Conservation (phyloP, 73 alveolate genomes). For the Urostyla sp. region DNA sequence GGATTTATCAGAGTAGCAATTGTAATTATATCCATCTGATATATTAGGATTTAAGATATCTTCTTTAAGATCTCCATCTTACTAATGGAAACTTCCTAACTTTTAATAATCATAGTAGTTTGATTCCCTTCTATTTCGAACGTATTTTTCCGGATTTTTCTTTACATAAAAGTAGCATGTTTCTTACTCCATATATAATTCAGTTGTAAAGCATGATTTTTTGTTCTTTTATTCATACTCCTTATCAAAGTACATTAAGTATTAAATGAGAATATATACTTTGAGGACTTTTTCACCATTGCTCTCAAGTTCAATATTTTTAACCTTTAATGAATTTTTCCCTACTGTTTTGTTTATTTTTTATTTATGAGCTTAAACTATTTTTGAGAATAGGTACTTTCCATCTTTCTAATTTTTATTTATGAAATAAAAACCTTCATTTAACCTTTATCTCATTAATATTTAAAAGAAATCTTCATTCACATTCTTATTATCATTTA, state of each 20-base stretch:
- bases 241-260: constrained; percentile 36
- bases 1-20: constrained; percentile 27
- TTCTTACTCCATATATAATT: constrained; percentile 45
- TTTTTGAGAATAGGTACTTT: constrained; percentile 1
- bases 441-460: constrained; percentile 19
- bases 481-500: constrained; percentile 24
- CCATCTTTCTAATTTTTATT: constrained; percentile 14
- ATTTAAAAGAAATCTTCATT: constrained; percentile 42
- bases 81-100: too few species aligned
- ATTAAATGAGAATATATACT: constrained; percentile 13
- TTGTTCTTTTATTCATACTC: constrained; percentile 16
- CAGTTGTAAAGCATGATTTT: constrained; percentile 35
- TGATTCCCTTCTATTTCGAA: not conserved
- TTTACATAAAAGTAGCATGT: constrained; percentile 5
- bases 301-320: not conserved
- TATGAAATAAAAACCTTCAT: constrained; percentile 40
- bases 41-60: too few species aligned
- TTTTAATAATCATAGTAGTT: not conserved
- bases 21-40: too few species aligned
- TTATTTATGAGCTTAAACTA: constrained; percentile 12
- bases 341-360: constrained; percentile 5
- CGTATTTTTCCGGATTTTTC: not conserved
- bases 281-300: not conserved
- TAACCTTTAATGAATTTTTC: not conserved
- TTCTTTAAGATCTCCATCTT: too few species aligned